These are phyloP conservation scores for Aspergillus japonicus DNA, from an alignment of 2,329 filamentous ascomycete species.

Conservation along the genomic window DNA sequence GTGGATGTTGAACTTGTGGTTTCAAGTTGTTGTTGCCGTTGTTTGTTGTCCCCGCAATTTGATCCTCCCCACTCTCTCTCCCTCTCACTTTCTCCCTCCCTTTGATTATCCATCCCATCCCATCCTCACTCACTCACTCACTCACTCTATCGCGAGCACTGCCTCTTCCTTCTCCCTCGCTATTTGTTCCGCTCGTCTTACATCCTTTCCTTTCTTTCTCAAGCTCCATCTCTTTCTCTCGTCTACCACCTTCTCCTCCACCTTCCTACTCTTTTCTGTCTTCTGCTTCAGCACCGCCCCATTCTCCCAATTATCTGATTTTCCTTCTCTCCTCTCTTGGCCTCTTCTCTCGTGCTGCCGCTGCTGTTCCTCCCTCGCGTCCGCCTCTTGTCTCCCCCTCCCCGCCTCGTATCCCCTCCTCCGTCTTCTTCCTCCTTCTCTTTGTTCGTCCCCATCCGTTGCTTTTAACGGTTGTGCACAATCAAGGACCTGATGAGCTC, in stretches of 20 bases:
- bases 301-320: conserved; percentile 11
- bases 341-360: background rate
- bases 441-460: conserved; percentile 14
- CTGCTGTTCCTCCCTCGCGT: conserved; percentile 11
- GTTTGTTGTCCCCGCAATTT: background rate
- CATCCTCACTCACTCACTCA: background rate
- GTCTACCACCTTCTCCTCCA: conserved; percentile 9
- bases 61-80: conserved; percentile 3
- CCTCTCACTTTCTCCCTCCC: background rate
- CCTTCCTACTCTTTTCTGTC: conserved; percentile 1
- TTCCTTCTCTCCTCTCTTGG: conserved; percentile 8
- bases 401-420: conserved; percentile 8
- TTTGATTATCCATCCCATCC: background rate
- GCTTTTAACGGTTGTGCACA: conserved; percentile 29
- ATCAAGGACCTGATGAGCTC: conserved; percentile 51
- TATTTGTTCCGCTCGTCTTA: conserved; percentile 9
- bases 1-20: background rate
- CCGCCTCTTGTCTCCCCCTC: background rate
- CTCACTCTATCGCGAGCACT: conserved; percentile 12
- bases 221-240: conserved; percentile 1
- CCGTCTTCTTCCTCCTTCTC: conserved; percentile 14
- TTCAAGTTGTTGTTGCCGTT: background rate
- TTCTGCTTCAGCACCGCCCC: conserved; percentile 8
- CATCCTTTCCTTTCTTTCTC: conserved; percentile 9
- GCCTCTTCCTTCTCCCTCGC: conserved; percentile 13